Base-by-base conservation (phyloP, 1,284 basidiomycete species). In the Cryptococcus sp. region DNA sequence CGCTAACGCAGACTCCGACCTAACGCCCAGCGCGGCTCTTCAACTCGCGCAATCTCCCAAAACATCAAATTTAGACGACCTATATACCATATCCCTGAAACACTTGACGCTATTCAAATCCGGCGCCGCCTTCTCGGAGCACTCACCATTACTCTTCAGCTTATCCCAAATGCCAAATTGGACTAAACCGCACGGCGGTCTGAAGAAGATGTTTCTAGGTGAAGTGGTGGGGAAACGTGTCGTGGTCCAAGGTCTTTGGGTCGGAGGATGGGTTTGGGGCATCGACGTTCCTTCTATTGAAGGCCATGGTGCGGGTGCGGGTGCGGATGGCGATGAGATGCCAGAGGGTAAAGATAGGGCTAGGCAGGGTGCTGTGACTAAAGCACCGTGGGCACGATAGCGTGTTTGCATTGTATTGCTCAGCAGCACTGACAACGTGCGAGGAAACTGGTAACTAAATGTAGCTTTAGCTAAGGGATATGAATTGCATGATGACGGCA, bases 161-260 rank as follows among this genome's bases (percentile, higher is more conserved):
- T 91, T 99, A 52, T 88, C 92, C 0, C 83, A 84, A 0, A 93
- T 98, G 17, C 86, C 88, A 10, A 86, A 84, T 59, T 99, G 93
- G 91, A 78, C 81, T 38, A 98, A 98, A 76, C 90, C 95, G 19
- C 89, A 94, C 72, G 84, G 82, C 5, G 96, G 96, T 2, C 77
- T 98, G 63, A 84, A 92, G 69, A 97, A 96, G 80, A 98, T 99
- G 94, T 99, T 94, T 77, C 85, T 90, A 83, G 93, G 87, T 16
- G 95, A 99, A 77, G 93, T 97, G n/a, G 80, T 97, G 29, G 86
- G 87, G 11, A 98, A 98, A 78, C 84, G 89, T n/a, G 94, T 96
- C 15, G 95, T 98, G 3, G 93, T 98, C 15, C 95, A 99, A 77
- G 94, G 97, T 70, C 83, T 98, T 46, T 88, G 88, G 34, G 83